Evolutionary conservation across 2,329 filamentous ascomycete species (phyloP), one percentile per base, ranked within the genome.

Genomic region (Davidsoniella australis): DNA sequence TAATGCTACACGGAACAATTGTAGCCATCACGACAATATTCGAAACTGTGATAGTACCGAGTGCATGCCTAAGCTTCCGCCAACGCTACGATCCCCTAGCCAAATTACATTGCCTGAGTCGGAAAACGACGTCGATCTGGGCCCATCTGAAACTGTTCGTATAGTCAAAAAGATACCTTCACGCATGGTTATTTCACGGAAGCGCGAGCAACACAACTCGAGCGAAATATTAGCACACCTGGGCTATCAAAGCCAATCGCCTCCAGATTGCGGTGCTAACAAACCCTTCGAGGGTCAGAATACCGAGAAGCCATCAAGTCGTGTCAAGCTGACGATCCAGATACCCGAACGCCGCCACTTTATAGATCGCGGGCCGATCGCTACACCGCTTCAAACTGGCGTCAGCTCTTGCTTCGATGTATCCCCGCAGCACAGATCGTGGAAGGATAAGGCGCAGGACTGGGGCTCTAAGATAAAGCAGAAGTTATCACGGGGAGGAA

Each of bases 391-490:
- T 0, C 33, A 49, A 14, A 49, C 47, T 3, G 47, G 47, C 5
- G 29, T 49, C 18, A 43, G 47, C 41, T 49, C 47, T 10, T 41
- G 41, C 12, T 49, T 49, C 33, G 47, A 49, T 20, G 47, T 49
- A 5, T 49, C 47, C 12, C 47, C 47, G n/a, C 47, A 33, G 33
- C 47, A 42, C 17, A 49, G 43, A 23, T 38, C 41, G 8, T 49
- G 47, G 47, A 49, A 44, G 29, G 33, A 49, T 12, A 49, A 43
- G 18, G 47, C 47, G 26, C 47, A 49, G 41, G 36, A 33, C 20
- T 44, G 41, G 41, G 47, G 47, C 40, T 38, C 41, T 10, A 44
- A 40, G 33, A 23, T 49, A 24, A 49, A 49, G 47, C 47, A 49
- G 47, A 33, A 33, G 29, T 12, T 33, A 33, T 33, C 29, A 17